Evolutionary conservation across 2,329 filamentous ascomycete genomes (phyloP), one percentile per base, ranked within the genome.

Genomic region (Purpureocillium lavendulum): DNA sequence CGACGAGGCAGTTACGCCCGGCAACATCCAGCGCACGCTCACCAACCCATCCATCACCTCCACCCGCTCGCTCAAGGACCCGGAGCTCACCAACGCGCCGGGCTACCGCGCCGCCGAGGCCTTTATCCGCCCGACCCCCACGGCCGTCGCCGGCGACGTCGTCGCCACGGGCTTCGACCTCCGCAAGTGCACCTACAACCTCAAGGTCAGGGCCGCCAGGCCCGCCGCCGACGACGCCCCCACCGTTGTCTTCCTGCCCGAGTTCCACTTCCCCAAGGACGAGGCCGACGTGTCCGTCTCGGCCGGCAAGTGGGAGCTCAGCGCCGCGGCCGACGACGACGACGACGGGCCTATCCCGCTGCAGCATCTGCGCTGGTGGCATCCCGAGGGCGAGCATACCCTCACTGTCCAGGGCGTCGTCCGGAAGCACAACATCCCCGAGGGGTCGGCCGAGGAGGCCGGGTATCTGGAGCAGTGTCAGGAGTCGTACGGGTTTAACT

Each of bases 41-140:
- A 80, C 77, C 10, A 78, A 75, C 40, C 74, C 75, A 24, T 80
- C 77, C 2, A 82, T 87, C 47, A 76, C 77, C 37, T 81, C 80
- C 0, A 62, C 69, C 32, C 62, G 62, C 2, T 67, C 72, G 11
- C 65, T 69, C 36, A 66, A 66, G 16, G 64, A 76, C 39, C 71
- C 77, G 0, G 73, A 78, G 44, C 57, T 82, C 16, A 75, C 72
- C n/a, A 75, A 73, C 41, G 65, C 75, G 2, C 77, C 81, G 0
- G 90, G 92, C 1, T 87, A 84, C 53, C 84, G 92, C 30, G 92
- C 90, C 1, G 90, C 89, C 4, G 90, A 98, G 62, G 90, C 94
- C 1, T 97, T 87, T 53, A 79, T 97, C 28, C 82, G 92, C 2
- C 92, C 92, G 1, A 82, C 83, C 1, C 87, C 92, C 0, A 80